Evolutionary conservation across 768 basidiomycete species (phyloP), one percentile per base, ranked within the genome.

Genomic region (Termitomyces sp.): DNA sequence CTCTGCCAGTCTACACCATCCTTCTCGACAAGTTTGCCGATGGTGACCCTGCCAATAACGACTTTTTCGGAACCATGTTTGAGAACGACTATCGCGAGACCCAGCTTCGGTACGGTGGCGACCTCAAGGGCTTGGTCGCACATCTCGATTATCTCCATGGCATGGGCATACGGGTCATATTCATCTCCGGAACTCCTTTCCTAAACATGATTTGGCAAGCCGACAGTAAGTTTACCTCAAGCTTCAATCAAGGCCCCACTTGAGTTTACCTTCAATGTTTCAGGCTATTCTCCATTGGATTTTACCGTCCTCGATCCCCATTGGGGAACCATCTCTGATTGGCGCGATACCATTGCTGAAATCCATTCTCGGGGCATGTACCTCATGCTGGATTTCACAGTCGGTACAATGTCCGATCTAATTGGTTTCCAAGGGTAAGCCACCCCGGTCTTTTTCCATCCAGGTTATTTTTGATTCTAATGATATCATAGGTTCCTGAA

Each of bases 181-280:
- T 92, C 75, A 89, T 96, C 69, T 92, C 95, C 23, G 95, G 95
- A 52, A 97, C 95, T 1, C 85, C 87, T 52, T 97, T 93, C 71
- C 59, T 97, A 59, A 96, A 96, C 80, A 95, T 95, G 94, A 73
- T 92, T n/a, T 96, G 94, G 94, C 89, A 95, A 68, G 89, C 92
- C 4, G 94, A 96, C 81, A 93, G 94, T 95, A 53, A 68, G 92
- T 82, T 53, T 14, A 9, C 3, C 47, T 40, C 38, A 29, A 52
- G 55, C 29, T 46, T 40, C 37, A 10, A 37, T 40, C 9, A 51
- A 47, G 40, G 46, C 31, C 44, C 35, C 27, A 37, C 16, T 16
- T 2, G 0, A 50, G 47, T 59, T 56, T 34, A 62, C 61, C 54
- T 58, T 50, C 47, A 34, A 58, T 59, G 34, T 42, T 21, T 5